Evolutionary conservation across 495 filamentous ascomycete species (phyloP), one percentile per base, ranked within the genome.

Genomic region (Penicillium canariense): DNA sequence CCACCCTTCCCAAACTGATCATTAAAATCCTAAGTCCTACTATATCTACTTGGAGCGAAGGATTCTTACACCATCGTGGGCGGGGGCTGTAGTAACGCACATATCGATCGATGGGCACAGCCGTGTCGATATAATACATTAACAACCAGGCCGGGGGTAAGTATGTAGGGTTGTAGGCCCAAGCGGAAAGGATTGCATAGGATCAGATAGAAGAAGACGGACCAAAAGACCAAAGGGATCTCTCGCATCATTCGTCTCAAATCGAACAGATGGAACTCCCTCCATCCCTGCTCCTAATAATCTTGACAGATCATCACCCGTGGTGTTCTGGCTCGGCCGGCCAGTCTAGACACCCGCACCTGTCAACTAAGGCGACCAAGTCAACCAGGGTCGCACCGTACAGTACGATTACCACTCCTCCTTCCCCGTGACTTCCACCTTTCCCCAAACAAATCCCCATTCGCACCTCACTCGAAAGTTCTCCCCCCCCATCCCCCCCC

Each of bases 371-470:
- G n/a, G 4, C 17, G 4, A 25, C 15, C 43, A 0, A 17, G 25
- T 23, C 25, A 42, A 42, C 32, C 48, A 58, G 53, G 51, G 59
- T 62, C 47, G 55, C 59, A 62, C 55, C 48, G 49, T 56, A 61
- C 54, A 38, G 59, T 62, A 62, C 28, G 36, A 46, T 60, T 55
- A 47, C 50, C 27, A 40, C 28, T 45, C 30, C 31, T 23, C 36
- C 43, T 17, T 26, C 55, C 58, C 55, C 58, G 54, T 61, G 62
- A 61, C 61, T 54, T 58, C 28, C 34, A 27, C 43, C 50, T 55
- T 52, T 56, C 52, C 61, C 57, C 54, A 55, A 65, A 55, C 44
- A 53, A 51, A 30, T 40, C 44, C 51, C 50, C 40, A 39, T 36
- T 47, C 22, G 25, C 25, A 43, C 49, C 36, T 42, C 36, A n/a